phyloP scores from a whole-genome alignment of 2,329 filamentous ascomycete genomes.

The Pyricularia sp. region DNA sequence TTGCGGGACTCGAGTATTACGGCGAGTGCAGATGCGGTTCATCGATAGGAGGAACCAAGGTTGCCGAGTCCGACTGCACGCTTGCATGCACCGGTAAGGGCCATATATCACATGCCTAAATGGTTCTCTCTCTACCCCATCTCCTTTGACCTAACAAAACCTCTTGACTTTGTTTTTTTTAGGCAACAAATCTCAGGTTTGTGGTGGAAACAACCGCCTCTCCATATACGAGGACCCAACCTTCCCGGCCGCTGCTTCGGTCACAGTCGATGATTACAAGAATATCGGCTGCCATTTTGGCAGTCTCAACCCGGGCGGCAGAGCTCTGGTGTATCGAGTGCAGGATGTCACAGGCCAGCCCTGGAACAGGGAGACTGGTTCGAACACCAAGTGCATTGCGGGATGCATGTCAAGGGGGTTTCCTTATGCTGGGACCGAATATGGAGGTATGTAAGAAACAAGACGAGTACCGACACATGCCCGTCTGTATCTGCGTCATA shows the following conservation, averaged over 20 bases:
- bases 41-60: constrained; percentile 39
- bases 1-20: constrained; percentile 41
- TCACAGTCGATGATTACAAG: constrained; percentile 42
- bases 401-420: constrained; percentile 33
- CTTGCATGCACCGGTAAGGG: constrained; percentile 40
- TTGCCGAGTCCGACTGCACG: constrained; percentile 45
- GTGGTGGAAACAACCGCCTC: constrained; percentile 36
- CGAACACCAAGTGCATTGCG: constrained; percentile 30
- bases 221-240: constrained; percentile 40
- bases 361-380: constrained; percentile 20
- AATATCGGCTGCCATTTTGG: constrained; percentile 55
- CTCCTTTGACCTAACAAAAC: not conserved
- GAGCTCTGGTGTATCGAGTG: constrained; percentile 35
- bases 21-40: constrained; percentile 44
- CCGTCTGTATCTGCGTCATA: not conserved
- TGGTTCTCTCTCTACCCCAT: not conserved
- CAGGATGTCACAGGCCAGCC: constrained; percentile 20
- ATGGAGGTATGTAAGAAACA: constrained; percentile 16
- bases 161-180: not conserved
- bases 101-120: not conserved
- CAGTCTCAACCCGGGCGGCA: constrained; percentile 24
- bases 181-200: constrained; percentile 23
- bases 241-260: constrained; percentile 32
- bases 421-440: constrained; percentile 39
- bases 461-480: constrained; percentile 7